Percentiles rank a stretch among this genome's conserved stretches.
Conservation (phyloP, 768 basidiomycete species). For the Hypholoma fasciculare region DNA sequence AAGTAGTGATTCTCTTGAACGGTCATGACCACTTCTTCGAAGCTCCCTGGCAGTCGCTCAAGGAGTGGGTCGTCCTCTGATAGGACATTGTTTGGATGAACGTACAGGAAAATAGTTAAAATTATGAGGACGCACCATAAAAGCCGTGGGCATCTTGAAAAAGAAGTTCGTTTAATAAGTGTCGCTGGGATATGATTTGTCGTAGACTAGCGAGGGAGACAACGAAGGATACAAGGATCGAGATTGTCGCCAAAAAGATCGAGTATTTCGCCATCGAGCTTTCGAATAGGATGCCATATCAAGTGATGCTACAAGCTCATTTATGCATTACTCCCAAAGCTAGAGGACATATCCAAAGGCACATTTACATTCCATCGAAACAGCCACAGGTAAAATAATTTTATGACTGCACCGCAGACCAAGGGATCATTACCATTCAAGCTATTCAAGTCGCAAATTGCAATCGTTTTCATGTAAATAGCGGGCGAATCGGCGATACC, state of each 20-base stretch:
- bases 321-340: too few relatives aligned
- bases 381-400: too few relatives aligned
- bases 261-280: not conserved
- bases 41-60: not conserved
- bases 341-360: too few relatives aligned
- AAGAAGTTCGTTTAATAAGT: not conserved
- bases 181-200: not conserved
- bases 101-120: not conserved
- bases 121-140: not conserved
- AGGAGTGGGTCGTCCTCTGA: constrained; percentile 1
- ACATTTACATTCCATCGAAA: too few relatives aligned
- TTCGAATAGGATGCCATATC: not conserved
- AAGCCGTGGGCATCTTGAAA: not conserved
- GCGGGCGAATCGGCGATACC: too few relatives aligned
- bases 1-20: not conserved
- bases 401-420: too few relatives aligned
- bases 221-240: not conserved
- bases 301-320: not conserved
- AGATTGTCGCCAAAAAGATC: not conserved
- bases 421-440: too few relatives aligned
- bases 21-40: not conserved
- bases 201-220: not conserved
- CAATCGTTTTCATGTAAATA: too few relatives aligned
- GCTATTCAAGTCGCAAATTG: too few relatives aligned
- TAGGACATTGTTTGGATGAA: not conserved